Evolutionary conservation across 495 filamentous ascomycete genomes (phyloP), one percentile per base, ranked within the genome.

Genomic region (Aspergillus heteromorphus): DNA sequence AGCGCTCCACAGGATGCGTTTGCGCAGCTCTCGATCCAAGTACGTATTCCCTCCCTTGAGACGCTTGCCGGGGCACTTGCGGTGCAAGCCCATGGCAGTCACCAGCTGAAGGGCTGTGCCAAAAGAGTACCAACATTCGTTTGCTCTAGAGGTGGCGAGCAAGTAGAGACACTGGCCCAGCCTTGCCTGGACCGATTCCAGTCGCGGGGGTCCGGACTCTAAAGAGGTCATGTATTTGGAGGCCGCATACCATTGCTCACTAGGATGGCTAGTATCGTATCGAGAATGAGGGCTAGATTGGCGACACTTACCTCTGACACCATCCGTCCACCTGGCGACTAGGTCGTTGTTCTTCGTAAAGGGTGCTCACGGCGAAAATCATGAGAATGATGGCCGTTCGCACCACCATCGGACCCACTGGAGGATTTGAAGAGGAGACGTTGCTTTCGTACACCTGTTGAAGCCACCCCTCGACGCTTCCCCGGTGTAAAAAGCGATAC

Each of bases 1-100:
- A 1, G 72, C 76, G 31, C 76, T 75, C 80, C 80, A 84, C 21
- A 85, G 81, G 5, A 79, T 76, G 4, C 81, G 76, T 52, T 80
- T 83, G 7, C 72, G 71, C 0, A 75, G 55, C 30, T 76, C 72
- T 45, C 71, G 53, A 49, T 76, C 72, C 18, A 75, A 50, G 49
- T 69, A 72, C 4, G 67, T 63, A 19, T 56, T 64, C 18, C 65
- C 65, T 4, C 62, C 68, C 38, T 66, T 71, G 7, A 61, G 62
- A 0, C 59, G 36, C 40, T 72, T 75, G 10, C 64, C 61, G 0
- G 65, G 60, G 45, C 49, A 63, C 55, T 64, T 73, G 17, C 75
- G 62, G 56, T 78, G 75, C 14, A 78, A 34, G 4, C 75, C 75
- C 16, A 78, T 54, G 1, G 75, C 75, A 4, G 73, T 75, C 4